Percentiles rank a stretch among this genome's conserved stretches.
Evolutionary conservation across 2,329 filamentous ascomycete species (phyloP).

Genomic region (Chrysoporthe puriensis): DNA sequence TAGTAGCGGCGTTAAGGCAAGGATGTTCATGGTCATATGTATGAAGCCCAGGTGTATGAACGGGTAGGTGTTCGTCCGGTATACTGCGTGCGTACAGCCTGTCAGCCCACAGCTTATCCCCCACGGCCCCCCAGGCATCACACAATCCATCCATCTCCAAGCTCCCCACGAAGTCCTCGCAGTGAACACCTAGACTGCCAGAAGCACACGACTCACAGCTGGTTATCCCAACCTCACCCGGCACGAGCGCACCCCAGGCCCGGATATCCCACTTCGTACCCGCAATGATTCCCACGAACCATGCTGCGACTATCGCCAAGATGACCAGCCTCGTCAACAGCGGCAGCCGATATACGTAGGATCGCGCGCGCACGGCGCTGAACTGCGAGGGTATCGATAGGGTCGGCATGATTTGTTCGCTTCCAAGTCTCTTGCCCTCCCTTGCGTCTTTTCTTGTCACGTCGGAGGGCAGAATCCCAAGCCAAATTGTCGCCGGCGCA

Average conservation of each 20-base stretch:
- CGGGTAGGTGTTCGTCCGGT: slow-evolving; percentile 90
- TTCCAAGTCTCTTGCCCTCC: background rate
- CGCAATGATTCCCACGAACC: slow-evolving; percentile 45
- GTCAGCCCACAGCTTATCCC: slow-evolving; percentile 6
- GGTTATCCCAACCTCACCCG: slow-evolving; percentile 71
- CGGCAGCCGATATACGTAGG: slow-evolving; percentile 83
- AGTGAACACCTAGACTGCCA: background rate
- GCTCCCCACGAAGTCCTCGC: background rate
- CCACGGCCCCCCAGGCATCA: background rate
- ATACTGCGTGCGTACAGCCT: slow-evolving; percentile 66
- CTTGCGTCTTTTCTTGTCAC: background rate
- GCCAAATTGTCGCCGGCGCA: background rate
- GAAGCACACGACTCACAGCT: slow-evolving; percentile 61
- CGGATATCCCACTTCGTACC: slow-evolving; percentile 71
- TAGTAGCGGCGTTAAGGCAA: slow-evolving; percentile 83
- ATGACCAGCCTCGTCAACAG: slow-evolving; percentile 79
- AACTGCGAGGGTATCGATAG: slow-evolving; percentile 52
- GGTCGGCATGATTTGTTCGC: slow-evolving; percentile 34
- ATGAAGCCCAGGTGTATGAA: slow-evolving; percentile 82
- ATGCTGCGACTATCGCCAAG: slow-evolving; percentile 68
- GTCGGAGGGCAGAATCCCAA: background rate
- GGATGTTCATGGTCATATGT: slow-evolving; percentile 77
- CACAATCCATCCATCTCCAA: slow-evolving; percentile 13
- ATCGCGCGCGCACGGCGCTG: slow-evolving; percentile 74
- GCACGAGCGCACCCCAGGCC: slow-evolving; percentile 79